Percentiles rank a stretch among this genome's conserved stretches.
Conservation (phyloP, 768 basidiomycete species). For the Galerina sulciceps region DNA sequence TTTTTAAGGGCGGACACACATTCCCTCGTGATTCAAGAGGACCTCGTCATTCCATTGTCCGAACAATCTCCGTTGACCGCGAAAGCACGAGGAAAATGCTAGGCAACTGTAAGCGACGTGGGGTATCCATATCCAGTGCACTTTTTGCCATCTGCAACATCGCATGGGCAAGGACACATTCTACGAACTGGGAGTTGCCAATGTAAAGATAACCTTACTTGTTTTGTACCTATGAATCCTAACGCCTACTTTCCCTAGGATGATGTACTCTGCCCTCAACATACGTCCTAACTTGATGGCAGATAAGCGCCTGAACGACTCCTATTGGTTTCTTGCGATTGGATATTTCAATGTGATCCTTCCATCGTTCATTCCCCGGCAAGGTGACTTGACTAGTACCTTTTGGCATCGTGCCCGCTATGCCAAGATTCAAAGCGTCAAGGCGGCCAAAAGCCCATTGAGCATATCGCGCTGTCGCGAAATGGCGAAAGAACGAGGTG, state of each 20-base stretch:
- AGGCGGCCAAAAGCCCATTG: constrained; percentile 67
- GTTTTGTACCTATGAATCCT: background rate
- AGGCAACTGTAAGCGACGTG: constrained; percentile 69
- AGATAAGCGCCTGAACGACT: constrained; percentile 50
- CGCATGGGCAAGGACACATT: constrained; percentile 65
- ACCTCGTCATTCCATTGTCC: constrained; percentile 68
- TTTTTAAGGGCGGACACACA: constrained; percentile 67
- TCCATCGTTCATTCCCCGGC: constrained; percentile 67
- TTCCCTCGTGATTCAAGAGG: constrained; percentile 58
- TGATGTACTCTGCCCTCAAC: constrained; percentile 90
- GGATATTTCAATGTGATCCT: constrained; percentile 85
- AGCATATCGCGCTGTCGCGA: constrained; percentile 61
- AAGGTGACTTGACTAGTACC: constrained; percentile 39
- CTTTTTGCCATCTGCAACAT: constrained; percentile 78
- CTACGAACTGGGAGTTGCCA: constrained; percentile 51
- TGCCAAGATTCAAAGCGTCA: constrained; percentile 70
- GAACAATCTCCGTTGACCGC: constrained; percentile 62
- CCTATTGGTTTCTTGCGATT: constrained; percentile 82
- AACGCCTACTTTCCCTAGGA: constrained; percentile 35
- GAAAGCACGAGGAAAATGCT: constrained; percentile 65
- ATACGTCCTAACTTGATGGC: constrained; percentile 62
- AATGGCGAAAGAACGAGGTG: constrained; percentile 69
- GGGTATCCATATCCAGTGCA: constrained; percentile 76
- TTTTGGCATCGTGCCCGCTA: constrained; percentile 79
- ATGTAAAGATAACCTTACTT: constrained; percentile 39